Evolutionary conservation across 495 filamentous ascomycete genomes (phyloP).

Genomic region (Penicillium ochrochloron): DNA sequence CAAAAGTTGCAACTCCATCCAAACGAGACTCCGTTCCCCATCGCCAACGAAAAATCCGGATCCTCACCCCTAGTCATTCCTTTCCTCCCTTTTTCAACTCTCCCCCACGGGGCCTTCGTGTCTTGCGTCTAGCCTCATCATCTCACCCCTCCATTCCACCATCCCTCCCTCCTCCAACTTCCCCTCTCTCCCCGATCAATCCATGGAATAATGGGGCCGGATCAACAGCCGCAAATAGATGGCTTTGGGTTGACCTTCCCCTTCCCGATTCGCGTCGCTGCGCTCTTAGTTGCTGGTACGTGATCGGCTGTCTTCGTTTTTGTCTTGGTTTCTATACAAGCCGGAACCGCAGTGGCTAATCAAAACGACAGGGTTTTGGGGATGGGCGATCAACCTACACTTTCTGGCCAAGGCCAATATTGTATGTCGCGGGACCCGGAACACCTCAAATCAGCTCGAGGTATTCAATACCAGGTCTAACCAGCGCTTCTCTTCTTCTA

Average conservation of each 20-base stretch:
- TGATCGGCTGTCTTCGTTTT: conserved; percentile 3
- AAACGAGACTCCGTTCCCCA: not conserved
- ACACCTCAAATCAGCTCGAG: conserved; percentile 1
- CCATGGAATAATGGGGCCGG: conserved; percentile 75
- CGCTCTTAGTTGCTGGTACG: conserved; percentile 78
- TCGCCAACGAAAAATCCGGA: conserved; percentile 3
- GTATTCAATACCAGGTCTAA: conserved; percentile 3
- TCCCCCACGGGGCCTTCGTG: conserved; percentile 13
- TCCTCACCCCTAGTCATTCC: conserved; percentile 51
- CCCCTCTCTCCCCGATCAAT: conserved; percentile 21
- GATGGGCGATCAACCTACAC: conserved; percentile 86
- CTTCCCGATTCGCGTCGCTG: conserved; percentile 81
- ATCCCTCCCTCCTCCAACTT: conserved; percentile 8
- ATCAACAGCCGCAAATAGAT: conserved; percentile 81
- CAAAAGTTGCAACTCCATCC: conserved; percentile 24
- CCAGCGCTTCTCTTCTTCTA: conserved; percentile 27
- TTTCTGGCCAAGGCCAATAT: conserved; percentile 75
- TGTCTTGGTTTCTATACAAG: not conserved
- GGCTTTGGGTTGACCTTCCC: conserved; percentile 82
- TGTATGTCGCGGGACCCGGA: conserved; percentile 45
- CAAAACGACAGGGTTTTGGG: conserved; percentile 73
- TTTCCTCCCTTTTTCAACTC: conserved; percentile 27
- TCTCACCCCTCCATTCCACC: conserved; percentile 19
- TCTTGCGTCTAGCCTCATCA: conserved; percentile 3
- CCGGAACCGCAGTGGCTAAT: conserved; percentile 4